Evolutionary conservation across 306 rosid species (phyloP), one percentile per base, ranked within the genome.

Genomic region (Boehmeria nivea): DNA sequence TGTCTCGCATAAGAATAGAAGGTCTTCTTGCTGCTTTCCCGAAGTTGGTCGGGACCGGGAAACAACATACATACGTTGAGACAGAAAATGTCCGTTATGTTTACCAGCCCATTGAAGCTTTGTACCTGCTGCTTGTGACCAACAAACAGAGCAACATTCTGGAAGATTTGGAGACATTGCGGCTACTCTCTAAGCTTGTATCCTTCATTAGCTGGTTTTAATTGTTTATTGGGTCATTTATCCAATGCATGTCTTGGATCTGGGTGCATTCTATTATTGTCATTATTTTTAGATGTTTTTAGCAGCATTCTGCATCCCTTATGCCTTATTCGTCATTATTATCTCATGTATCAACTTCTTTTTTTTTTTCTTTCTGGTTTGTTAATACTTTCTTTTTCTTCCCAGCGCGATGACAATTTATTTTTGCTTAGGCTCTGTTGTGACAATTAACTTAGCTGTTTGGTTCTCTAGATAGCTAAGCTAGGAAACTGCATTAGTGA

Each of bases 21-120:
- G 96, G 99, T 42, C 99, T 91, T 67, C 89, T 91, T 65, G 95
- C 96, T 1, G 96, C 99, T 37, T 91, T 87, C 70, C 99, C 99
- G 26, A 91, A 91, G 84, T 70, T 91, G 82, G 78, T 91, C 10
- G 96, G 99, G 70, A 81, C 89, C 12, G 99, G 99, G 50, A 87
- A 91, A 65, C 99, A 91, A 24, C 99, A 91, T 63, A 87, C 99
- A 16, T 87, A 84, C 65, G 79, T 91, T 31, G 99, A 91, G 81
- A 87, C 99, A 1, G 99, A 91, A 64, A 91, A 87, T 67, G 95
- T 87, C 51, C 99, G 96, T 59, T 91, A 91, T 65, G 95, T 91
- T 73, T 91, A 83, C 75, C 99, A 91, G 78, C 99, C 99, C 43
- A 91, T 91, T 31, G 99, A 91, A 77, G 81, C 85, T 57, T 51